Conservation (phyloP, 306 rosid species). For the Luffa aegyptiaca region DNA sequence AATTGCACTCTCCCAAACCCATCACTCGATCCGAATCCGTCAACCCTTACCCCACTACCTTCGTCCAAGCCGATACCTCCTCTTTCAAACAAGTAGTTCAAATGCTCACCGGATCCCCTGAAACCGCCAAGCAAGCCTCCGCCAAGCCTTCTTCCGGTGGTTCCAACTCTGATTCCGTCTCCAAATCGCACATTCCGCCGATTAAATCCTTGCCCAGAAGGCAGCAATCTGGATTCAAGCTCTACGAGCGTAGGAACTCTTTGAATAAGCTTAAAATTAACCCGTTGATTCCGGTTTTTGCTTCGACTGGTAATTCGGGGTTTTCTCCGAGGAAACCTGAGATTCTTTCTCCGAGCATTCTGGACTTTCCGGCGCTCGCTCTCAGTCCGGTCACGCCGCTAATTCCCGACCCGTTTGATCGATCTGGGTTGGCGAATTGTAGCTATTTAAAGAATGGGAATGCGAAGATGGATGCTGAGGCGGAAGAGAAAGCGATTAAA, state of each 20-base stretch:
- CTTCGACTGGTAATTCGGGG: slow-evolving; percentile 14
- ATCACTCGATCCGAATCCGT: slow-evolving; percentile 78
- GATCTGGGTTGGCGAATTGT: slow-evolving; percentile 30
- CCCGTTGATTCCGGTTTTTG: slow-evolving; percentile 45
- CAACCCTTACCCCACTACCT: slow-evolving; percentile 88
- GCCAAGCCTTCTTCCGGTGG: neutral
- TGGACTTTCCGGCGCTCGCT: slow-evolving; percentile 69
- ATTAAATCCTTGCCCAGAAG: slow-evolving; percentile 52
- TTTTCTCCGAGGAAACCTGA: slow-evolving; percentile 69
- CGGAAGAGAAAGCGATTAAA: slow-evolving; percentile 78
- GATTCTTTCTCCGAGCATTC: slow-evolving; percentile 79
- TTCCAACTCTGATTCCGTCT: slow-evolving; percentile 25
- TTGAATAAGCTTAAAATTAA: slow-evolving; percentile 60
- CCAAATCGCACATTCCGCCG: slow-evolving; percentile 57
- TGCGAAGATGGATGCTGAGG: slow-evolving; percentile 26
- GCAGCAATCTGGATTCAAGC: slow-evolving; percentile 67
- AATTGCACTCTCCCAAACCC: slow-evolving; percentile 38
- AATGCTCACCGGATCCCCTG: slow-evolving; percentile 94
- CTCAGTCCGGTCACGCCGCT: slow-evolving; percentile 94
- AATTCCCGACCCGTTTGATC: slow-evolving; percentile 73
- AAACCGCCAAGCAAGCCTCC: slow-evolving; percentile 55
- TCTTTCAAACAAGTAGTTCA: slow-evolving; percentile 96
- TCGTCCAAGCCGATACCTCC: slow-evolving; percentile 78
- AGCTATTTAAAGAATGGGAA: slow-evolving; percentile 20
- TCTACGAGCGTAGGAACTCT: slow-evolving; percentile 78